Percentiles rank a stretch among this genome's conserved stretches.
Evolutionary conservation across 768 basidiomycete genomes (phyloP).

Genomic region (Gymnopilus dilepis): DNA sequence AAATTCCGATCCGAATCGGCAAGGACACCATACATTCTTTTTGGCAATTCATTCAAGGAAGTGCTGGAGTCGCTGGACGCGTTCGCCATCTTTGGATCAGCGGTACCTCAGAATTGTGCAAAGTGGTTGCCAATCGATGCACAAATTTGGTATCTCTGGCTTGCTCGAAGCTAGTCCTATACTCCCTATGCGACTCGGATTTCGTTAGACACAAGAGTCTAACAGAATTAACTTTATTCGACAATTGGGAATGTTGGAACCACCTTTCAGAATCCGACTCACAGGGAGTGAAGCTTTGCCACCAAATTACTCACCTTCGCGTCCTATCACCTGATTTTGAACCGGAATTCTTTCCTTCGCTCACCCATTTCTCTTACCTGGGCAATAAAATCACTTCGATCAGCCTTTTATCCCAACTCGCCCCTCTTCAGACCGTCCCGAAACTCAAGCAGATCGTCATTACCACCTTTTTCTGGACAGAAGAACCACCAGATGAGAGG

Average conservation of each 20-base stretch:
- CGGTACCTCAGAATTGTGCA: constrained; percentile 14
- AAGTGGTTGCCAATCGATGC: constrained; percentile 14
- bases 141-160: constrained; percentile 23
- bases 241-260: constrained; percentile 20
- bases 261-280: constrained; percentile 7
- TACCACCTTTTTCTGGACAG: constrained; percentile 26
- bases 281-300: constrained; percentile 17
- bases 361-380: constrained; percentile 25
- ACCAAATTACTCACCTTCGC: constrained; percentile 28
- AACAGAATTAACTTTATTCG: constrained; percentile 23
- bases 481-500: constrained; percentile 15
- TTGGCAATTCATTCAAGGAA: constrained; percentile 7
- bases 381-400: constrained; percentile 1
- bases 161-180: constrained; percentile 19
- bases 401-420: constrained; percentile 1
- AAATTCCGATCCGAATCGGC: constrained; percentile 19
- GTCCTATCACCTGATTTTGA: constrained; percentile 15
- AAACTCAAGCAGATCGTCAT: constrained; percentile 22
- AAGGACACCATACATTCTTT: constrained; percentile 14
- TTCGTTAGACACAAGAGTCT: constrained; percentile 12
- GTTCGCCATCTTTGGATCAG: constrained; percentile 25
- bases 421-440: constrained; percentile 1
- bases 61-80: constrained; percentile 5
- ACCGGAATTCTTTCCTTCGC: constrained; percentile 13
- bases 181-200: constrained; percentile 9